phyloP scores from a whole-genome alignment of 257 asterid genomes.

The Lavandula angustifolia region DNA sequence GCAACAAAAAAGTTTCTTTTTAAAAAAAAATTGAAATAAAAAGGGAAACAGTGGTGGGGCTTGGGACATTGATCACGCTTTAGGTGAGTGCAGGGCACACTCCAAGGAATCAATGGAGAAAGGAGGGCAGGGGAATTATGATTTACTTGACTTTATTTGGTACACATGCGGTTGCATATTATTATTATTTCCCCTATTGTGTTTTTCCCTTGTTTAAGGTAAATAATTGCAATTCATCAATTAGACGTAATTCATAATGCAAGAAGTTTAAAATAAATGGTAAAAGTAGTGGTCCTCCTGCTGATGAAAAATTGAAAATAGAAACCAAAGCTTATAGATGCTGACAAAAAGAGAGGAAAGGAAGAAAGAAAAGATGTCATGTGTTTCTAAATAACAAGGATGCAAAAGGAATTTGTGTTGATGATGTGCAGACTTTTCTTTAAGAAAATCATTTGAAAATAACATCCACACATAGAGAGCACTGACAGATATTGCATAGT shows the following conservation, averaged over 20 bases:
- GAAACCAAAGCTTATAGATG: constrained; percentile 3
- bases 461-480: constrained; percentile 9
- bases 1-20: neutral
- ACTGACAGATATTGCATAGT: no score
- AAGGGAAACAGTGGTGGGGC: constrained; percentile 31
- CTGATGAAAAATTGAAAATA: neutral
- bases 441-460: constrained; percentile 22
- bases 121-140: constrained; percentile 23
- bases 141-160: constrained; percentile 44
- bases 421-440: constrained; percentile 17
- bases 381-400: neutral
- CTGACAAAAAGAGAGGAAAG: neutral
- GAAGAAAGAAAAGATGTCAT: neutral
- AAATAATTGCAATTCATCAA: constrained; percentile 20
- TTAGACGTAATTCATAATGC: constrained; percentile 37
- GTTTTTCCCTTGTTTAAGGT: constrained; percentile 4
- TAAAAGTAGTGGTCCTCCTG: neutral
- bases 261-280: neutral
- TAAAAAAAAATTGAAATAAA: neutral
- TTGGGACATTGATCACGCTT: constrained; percentile 27
- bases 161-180: constrained; percentile 21
- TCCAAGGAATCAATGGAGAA: constrained; percentile 28
- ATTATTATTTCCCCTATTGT: constrained; percentile 26
- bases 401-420: neutral
- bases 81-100: constrained; percentile 31